A percentile compares a stretch with the other conserved stretches of the same genome.
Evolutionary conservation across 805 yeast genomes (phyloP).

Genomic region (Yarrowia deformans): DNA sequence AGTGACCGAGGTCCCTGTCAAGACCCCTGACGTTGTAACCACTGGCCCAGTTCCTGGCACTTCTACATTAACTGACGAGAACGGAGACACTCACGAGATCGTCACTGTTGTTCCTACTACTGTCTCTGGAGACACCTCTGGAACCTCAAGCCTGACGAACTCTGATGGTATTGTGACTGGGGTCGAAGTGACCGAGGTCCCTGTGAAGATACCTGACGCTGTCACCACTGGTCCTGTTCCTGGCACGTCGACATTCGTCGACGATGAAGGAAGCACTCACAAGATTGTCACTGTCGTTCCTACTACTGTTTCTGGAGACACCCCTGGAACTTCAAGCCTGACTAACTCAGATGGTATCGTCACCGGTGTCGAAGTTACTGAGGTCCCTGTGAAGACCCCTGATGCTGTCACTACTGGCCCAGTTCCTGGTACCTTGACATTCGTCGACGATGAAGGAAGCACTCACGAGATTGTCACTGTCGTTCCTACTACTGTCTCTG

Average conservation of each 20-base stretch:
- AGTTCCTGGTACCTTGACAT: neutral
- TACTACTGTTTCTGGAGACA: neutral
- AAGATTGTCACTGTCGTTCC: neutral
- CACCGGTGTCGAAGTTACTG: neutral
- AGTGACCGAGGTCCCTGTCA: neutral
- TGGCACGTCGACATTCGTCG: neutral
- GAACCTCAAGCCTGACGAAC: neutral
- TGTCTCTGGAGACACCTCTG: neutral
- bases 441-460: neutral
- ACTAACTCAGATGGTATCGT: neutral
- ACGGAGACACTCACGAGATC: neutral
- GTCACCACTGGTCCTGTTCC: conserved; percentile 2
- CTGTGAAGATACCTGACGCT: neutral
- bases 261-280: neutral
- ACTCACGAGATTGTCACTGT: neutral
- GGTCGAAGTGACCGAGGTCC: neutral
- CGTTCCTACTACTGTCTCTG: neutral
- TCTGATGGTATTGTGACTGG: neutral
- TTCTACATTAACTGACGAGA: neutral
- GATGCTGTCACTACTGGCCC: neutral
- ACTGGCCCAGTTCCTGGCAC: neutral
- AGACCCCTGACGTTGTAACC: neutral
- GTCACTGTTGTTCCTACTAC: neutral
- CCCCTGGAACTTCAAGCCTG: neutral
- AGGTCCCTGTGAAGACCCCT: neutral